These are phyloP conservation scores for Arabis hirsuta DNA, from an alignment of 345 rosid species.

Conservation along the genomic window DNA sequence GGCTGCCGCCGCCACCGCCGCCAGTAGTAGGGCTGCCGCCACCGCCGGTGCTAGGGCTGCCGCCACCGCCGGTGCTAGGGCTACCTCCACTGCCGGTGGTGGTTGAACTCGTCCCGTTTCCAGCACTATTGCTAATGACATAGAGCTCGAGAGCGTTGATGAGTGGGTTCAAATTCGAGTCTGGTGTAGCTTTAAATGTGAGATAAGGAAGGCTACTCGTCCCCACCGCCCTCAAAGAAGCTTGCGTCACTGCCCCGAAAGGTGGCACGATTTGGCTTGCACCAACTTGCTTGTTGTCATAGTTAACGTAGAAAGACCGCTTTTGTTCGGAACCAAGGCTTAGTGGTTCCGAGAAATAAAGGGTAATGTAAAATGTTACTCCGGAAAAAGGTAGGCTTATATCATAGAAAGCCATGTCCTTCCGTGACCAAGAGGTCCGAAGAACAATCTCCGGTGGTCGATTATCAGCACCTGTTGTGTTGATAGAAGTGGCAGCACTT, in stretches of 20 bases:
- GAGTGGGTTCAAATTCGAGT: slow-evolving; percentile 33
- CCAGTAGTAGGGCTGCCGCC: not conserved
- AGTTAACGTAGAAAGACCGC: slow-evolving; percentile 26
- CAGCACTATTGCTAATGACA: slow-evolving; percentile 27
- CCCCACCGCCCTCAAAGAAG: not conserved
- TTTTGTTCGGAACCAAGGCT: slow-evolving; percentile 27
- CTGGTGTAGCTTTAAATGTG: slow-evolving; percentile 27
- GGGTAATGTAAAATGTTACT: slow-evolving; percentile 28
- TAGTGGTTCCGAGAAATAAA: slow-evolving; percentile 35
- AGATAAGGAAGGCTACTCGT: not conserved
- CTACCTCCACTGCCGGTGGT: slow-evolving; percentile 21
- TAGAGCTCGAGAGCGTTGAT: slow-evolving; percentile 36
- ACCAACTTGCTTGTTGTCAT: slow-evolving; percentile 27
- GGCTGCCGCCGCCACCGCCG: not conserved
- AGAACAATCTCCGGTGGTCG: slow-evolving; percentile 40
- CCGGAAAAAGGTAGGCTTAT: slow-evolving; percentile 17
- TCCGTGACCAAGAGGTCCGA: slow-evolving; percentile 13
- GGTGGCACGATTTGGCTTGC: slow-evolving; percentile 11
- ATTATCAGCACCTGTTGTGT: slow-evolving; percentile 25
- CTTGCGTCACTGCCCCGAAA: slow-evolving; percentile 22
- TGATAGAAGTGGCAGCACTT: slow-evolving; percentile 25
- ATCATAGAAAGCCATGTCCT: slow-evolving; percentile 11
- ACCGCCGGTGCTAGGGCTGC: slow-evolving; percentile 10
- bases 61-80: slow-evolving; percentile 11
- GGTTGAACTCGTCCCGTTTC: slow-evolving; percentile 14